A percentile compares a stretch with the other conserved stretches of the same genome.
Evolutionary conservation across 1,284 basidiomycete species (phyloP).

Genomic region (Cryptococcus jaspeensis): DNA sequence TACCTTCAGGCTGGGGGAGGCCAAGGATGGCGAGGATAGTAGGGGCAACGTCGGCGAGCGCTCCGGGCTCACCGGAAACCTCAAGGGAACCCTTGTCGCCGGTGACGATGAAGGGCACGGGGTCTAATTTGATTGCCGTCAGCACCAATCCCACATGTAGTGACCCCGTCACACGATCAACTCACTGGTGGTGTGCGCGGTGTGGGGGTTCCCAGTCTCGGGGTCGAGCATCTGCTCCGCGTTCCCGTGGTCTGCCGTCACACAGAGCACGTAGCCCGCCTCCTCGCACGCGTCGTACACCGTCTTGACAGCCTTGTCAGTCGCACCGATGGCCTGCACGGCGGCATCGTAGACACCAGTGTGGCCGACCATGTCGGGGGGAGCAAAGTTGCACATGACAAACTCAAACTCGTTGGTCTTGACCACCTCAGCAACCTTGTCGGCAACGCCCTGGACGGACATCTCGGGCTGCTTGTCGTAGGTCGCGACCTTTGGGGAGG

Average conservation of each 20-base stretch:
- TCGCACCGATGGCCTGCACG: constrained; percentile 74
- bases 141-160: background rate
- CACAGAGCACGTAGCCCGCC: constrained; percentile 76
- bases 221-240: constrained; percentile 79
- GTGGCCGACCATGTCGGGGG: constrained; percentile 92
- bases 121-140: constrained; percentile 57
- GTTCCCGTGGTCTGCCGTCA: constrained; percentile 92
- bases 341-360: constrained; percentile 86
- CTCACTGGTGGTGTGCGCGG: constrained; percentile 52
- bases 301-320: constrained; percentile 80
- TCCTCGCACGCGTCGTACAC: constrained; percentile 79
- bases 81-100: constrained; percentile 60
- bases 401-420: constrained; percentile 69
- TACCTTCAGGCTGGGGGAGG: constrained; percentile 42
- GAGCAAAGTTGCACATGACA: constrained; percentile 94
- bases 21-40: constrained; percentile 75
- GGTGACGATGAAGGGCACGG: constrained; percentile 75
- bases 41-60: constrained; percentile 82
- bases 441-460: constrained; percentile 79
- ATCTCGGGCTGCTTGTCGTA: constrained; percentile 86
- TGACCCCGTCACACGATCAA: background rate
- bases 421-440: constrained; percentile 83
- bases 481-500: constrained; percentile 83
- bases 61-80: constrained; percentile 61
- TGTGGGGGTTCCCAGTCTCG: constrained; percentile 75